Conservation (phyloP, 768 basidiomycete genomes). For the Mycena haematopus region DNA sequence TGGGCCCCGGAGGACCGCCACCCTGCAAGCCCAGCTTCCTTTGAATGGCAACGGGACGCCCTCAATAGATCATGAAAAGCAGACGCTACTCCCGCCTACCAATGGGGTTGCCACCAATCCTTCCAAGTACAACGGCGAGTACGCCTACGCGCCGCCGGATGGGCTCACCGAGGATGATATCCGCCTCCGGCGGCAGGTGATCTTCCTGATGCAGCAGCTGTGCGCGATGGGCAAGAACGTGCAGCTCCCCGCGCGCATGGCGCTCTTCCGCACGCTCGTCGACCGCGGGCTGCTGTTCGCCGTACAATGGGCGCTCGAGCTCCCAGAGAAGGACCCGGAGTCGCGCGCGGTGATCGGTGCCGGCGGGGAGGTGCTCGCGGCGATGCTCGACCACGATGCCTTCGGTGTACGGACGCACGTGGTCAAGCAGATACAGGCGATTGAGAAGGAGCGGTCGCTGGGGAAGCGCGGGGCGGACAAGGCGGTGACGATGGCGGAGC, state of each 20-base stretch:
- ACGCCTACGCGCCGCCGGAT: conserved; percentile 64
- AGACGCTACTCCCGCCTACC: conserved; percentile 25
- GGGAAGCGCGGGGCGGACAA: conserved; percentile 64
- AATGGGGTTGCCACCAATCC: conserved; percentile 24
- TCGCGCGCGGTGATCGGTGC: conserved; percentile 73
- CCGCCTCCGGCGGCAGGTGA: conserved; percentile 72
- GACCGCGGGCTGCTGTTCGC: conserved; percentile 89
- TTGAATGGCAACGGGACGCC: conserved; percentile 50
- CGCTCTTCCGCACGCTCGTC: conserved; percentile 85
- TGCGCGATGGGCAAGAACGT: conserved; percentile 97
- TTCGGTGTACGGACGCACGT: conserved; percentile 86
- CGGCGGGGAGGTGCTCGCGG: conserved; percentile 84
- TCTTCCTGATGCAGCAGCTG: conserved; percentile 89
- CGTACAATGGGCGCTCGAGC: conserved; percentile 90
- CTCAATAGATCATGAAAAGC: conserved; percentile 35
- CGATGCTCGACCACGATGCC: conserved; percentile 90
- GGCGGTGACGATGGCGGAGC: conserved; percentile 76
- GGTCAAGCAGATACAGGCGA: conserved; percentile 78
- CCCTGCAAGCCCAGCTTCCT: too few species aligned
- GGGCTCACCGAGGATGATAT: conserved; percentile 62
- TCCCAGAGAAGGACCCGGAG: conserved; percentile 60
- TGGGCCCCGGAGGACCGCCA: conserved; percentile 41
- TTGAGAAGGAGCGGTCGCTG: conserved; percentile 66
- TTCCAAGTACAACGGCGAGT: conserved; percentile 34
- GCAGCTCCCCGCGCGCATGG: conserved; percentile 84